A percentile compares a stretch with the other conserved stretches of the same genome.
phyloP scores from a whole-genome alignment of 163 green algal species.

The Trebouxiophyceae sp. region DNA sequence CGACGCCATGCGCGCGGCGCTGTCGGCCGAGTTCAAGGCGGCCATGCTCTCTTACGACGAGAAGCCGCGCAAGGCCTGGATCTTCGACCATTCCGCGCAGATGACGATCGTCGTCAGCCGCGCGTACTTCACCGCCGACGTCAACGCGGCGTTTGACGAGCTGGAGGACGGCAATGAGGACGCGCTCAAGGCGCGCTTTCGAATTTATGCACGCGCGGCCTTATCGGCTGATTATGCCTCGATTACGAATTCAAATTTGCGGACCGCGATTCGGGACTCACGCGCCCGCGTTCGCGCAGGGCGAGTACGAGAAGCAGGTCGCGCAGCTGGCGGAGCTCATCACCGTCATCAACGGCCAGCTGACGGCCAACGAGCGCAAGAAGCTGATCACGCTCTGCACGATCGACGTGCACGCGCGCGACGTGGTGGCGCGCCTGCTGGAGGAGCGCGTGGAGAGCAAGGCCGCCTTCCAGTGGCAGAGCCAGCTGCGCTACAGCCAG shows the following conservation, averaged over 20 bases:
- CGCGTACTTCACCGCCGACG: constrained; percentile 80
- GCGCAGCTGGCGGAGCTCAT: constrained; percentile 79
- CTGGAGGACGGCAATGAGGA: constrained; percentile 90
- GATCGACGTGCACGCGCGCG: constrained; percentile 89
- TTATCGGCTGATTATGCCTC: too few relatives aligned
- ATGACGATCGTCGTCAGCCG: constrained; percentile 79
- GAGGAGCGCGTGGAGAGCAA: constrained; percentile 77
- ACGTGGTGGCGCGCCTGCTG: constrained; percentile 87
- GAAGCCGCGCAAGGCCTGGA: constrained; percentile 72
- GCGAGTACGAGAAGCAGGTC: constrained; percentile 54
- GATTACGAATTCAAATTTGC: too few relatives aligned
- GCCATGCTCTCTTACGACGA: constrained; percentile 83
- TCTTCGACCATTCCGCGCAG: constrained; percentile 81
- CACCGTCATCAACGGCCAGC: constrained; percentile 77
- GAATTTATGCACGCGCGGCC: too few relatives aligned
- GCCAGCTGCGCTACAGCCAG: constrained; percentile 83
- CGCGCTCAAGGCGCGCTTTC: constrained; percentile 61
- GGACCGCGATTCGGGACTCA: too few relatives aligned
- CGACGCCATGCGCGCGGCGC: constrained; percentile 65
- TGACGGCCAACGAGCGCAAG: constrained; percentile 79
- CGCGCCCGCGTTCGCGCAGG: too few relatives aligned
- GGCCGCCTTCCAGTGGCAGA: constrained; percentile 88
- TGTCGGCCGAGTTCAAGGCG: constrained; percentile 64
- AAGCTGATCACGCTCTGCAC: constrained; percentile 97
- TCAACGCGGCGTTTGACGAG: constrained; percentile 86